phyloP scores from a whole-genome alignment of 139 green algal species.

The Tetraselmis striata region DNA sequence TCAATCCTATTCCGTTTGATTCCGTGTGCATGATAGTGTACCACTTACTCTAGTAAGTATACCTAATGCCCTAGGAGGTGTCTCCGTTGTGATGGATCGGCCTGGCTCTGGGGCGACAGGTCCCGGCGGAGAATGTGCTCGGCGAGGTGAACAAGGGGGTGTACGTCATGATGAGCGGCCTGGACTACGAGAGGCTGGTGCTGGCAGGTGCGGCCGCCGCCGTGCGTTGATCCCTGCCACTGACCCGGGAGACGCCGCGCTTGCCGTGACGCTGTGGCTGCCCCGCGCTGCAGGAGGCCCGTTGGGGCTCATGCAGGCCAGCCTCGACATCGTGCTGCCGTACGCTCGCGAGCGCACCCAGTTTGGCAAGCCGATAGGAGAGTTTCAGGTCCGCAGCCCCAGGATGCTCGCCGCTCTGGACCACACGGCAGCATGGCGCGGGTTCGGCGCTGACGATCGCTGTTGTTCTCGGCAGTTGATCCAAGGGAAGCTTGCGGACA shows the following conservation, averaged over 20 bases:
- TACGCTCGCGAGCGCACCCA: constrained; percentile 78
- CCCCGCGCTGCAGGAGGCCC: constrained; percentile 39
- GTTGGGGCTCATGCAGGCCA: constrained; percentile 74
- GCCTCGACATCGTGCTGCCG: constrained; percentile 71
- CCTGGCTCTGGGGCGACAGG: constrained; percentile 23
- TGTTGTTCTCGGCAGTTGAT: constrained; percentile 66
- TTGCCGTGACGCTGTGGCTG: neutral
- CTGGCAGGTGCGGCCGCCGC: too few relatives aligned
- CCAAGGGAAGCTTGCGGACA: constrained; percentile 89
- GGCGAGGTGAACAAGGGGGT: constrained; percentile 73
- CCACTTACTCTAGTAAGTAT: too few relatives aligned
- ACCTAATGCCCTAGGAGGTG: too few relatives aligned
- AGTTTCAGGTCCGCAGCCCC: constrained; percentile 85
- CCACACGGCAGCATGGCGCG: too few relatives aligned
- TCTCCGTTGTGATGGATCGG: too few relatives aligned
- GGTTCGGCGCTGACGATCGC: too few relatives aligned
- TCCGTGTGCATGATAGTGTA: too few relatives aligned
- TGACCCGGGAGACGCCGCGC: too few relatives aligned
- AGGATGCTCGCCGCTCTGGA: too few relatives aligned
- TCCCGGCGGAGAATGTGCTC: constrained; percentile 81
- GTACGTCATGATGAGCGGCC: constrained; percentile 79
- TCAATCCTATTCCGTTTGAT: too few relatives aligned
- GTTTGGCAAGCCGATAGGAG: constrained; percentile 78
- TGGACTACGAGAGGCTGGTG: constrained; percentile 89
- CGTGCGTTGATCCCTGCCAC: too few relatives aligned